Percentiles rank a stretch among this genome's conserved stretches.
These are phyloP conservation scores for Neonectria sp. DNA, from an alignment of 2,329 filamentous ascomycete genomes.

Conservation along the genomic window DNA sequence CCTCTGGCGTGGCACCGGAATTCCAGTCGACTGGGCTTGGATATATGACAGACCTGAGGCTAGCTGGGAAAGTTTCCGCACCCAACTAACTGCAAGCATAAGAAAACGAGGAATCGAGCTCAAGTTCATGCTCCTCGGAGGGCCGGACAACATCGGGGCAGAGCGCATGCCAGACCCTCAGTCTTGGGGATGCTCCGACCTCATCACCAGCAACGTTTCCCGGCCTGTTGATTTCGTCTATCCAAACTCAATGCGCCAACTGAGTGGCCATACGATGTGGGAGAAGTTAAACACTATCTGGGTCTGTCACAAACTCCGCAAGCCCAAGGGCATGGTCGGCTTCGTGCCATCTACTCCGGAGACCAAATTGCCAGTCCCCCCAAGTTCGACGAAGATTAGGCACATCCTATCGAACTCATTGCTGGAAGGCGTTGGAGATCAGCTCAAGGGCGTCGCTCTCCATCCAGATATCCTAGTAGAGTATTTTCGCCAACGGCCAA, in stretches of 20 bases:
- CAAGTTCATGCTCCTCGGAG: conserved; percentile 44
- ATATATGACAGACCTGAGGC: conserved; percentile 39
- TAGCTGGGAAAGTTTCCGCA: conserved; percentile 35
- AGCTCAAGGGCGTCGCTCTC: conserved; percentile 21
- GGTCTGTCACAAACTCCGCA: conserved; percentile 32
- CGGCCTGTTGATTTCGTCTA: conserved; percentile 46
- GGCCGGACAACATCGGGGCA: conserved; percentile 43
- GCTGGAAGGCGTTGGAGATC: background rate
- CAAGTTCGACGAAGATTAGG: conserved; percentile 46
- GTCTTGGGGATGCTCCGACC: conserved; percentile 44
- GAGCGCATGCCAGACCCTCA: conserved; percentile 26
- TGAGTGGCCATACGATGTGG: conserved; percentile 41
- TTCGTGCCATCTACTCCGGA: conserved; percentile 33
- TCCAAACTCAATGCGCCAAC: conserved; percentile 41
- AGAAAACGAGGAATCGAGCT: conserved; percentile 33
- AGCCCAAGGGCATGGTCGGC: conserved; percentile 36
- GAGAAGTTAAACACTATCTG: conserved; percentile 26
- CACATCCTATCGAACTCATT: conserved; percentile 28
- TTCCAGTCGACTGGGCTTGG: conserved; percentile 45
- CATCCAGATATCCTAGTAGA: conserved; percentile 27
- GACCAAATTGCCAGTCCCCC: conserved; percentile 9
- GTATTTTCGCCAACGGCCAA: conserved; percentile 16
- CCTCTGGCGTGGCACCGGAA: conserved; percentile 44
- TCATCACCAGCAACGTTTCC: conserved; percentile 46
- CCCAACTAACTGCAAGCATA: conserved; percentile 21